phyloP scores from a whole-genome alignment of 164 flowering plant genomes.

The Sextonia rubra region DNA sequence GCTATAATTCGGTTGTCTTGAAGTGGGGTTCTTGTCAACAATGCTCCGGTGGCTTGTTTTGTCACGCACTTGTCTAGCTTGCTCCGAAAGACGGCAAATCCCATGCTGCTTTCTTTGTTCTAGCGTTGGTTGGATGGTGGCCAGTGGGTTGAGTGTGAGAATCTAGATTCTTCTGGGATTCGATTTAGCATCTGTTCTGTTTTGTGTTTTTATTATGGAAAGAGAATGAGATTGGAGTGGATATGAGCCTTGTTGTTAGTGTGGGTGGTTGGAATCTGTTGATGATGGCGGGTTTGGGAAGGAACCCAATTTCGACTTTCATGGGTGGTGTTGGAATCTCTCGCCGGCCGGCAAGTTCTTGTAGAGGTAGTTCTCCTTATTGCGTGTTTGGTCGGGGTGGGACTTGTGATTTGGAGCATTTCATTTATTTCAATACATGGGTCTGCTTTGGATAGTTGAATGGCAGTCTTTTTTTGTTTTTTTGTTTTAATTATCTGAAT shows the following conservation, averaged over 20 bases:
- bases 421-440: not conserved
- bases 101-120: slow-evolving; percentile 18
- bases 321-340: slow-evolving; percentile 5
- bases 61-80: slow-evolving; percentile 12
- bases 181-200: not conserved
- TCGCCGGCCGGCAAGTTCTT: slow-evolving; percentile 3
- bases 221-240: slow-evolving; percentile 12
- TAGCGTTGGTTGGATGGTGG: slow-evolving; percentile 8
- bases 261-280: slow-evolving; percentile 7
- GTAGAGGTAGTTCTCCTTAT: slow-evolving; percentile 10
- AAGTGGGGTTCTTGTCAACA: not conserved
- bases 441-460: not conserved
- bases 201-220: not conserved
- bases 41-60: slow-evolving; percentile 9
- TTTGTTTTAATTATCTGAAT: too few species aligned
- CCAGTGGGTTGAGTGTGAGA: not conserved
- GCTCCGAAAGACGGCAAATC: slow-evolving; percentile 23
- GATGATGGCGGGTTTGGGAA: slow-evolving; percentile 15
- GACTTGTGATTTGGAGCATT: not conserved
- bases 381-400: not conserved
- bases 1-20: not conserved
- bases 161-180: slow-evolving; percentile 1
- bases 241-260: slow-evolving; percentile 7
- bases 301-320: slow-evolving; percentile 7
- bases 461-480: not conserved